Base-by-base conservation (phyloP, 371 early-diverging fungal genomes). In the Mucor lusitanicus region DNA sequence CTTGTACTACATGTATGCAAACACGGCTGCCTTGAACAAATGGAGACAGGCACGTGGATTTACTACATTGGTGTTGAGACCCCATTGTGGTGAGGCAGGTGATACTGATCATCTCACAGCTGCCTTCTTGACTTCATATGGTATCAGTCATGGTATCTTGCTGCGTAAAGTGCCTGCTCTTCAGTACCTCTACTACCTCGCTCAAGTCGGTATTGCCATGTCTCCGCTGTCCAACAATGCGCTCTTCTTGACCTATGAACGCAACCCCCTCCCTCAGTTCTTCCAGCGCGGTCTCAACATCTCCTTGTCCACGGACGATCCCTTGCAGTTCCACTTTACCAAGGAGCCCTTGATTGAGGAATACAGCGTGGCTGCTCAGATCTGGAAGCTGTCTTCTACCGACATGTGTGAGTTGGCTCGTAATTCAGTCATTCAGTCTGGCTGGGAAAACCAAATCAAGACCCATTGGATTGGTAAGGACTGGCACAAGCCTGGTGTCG, bases 311-410 rank as follows among this genome's bases (percentile, higher is more conserved):
- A 98, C 99, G 1, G 99, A 99, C 77, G 99, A 99, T 81, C 99
- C 99, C 7, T 76, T 99, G 33, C 99, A 99, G 80, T 99, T 99
- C 86, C 99, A 99, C 70, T 98, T 95, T 67, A 98, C 99, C 15
- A 95, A 95, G 74, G 99, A 99, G 77, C 99, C 99, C 1, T 76
- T 99, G 72, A 99, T 99, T 77, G 99, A 99, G 75, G 99, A 99
- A 75, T 99, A 98, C 82, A 95, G 96, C 72, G 95, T 98, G 0
- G 98, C 97, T 3, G 93, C 98, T 21, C 98, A 95, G 89, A 98
- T 99, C 66, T 99, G 97, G 95, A 99, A 97, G 73, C 76, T 97
- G 39, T 94, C 95, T 7, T 82, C 91, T 13, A 88, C 94, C 0
- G 99, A 99, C 74, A 98, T 98, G 97, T 98, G 99, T 75, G 99